Conservation (phyloP, 2,329 filamentous ascomycete genomes). For the Myriosclerotinia scirpicola region DNA sequence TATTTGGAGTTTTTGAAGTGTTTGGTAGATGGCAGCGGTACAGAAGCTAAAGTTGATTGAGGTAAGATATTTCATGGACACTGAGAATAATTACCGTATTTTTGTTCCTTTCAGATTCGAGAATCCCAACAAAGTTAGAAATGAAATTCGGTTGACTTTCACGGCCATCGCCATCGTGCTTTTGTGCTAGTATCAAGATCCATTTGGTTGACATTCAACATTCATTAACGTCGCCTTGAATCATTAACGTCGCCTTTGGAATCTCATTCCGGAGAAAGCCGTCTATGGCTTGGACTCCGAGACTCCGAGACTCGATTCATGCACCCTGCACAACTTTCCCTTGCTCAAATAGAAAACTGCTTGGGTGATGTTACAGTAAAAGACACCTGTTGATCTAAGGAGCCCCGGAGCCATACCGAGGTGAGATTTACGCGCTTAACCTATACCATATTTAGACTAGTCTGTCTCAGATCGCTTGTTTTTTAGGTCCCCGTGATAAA, state of each 20-base stretch:
- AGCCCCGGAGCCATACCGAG: no score
- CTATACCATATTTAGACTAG: no score
- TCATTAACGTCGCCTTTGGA: neutral
- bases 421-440: no score
- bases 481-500: no score
- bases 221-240: neutral
- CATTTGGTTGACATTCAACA: neutral
- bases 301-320: conserved; percentile 20
- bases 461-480: no score
- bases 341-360: neutral
- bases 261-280: conserved; percentile 23
- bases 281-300: conserved; percentile 18
- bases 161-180: no score
- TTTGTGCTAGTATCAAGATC: neutral
- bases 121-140: neutral
- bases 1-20: neutral
- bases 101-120: neutral
- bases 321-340: neutral
- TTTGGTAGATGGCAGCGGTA: neutral
- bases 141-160: neutral
- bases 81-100: neutral
- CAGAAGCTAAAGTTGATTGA: neutral
- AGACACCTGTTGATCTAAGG: neutral
- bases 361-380: neutral
- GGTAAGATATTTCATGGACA: neutral